Base-by-base conservation (phyloP, 169 alveolate genomes). In the Miamiensis avidus region DNA sequence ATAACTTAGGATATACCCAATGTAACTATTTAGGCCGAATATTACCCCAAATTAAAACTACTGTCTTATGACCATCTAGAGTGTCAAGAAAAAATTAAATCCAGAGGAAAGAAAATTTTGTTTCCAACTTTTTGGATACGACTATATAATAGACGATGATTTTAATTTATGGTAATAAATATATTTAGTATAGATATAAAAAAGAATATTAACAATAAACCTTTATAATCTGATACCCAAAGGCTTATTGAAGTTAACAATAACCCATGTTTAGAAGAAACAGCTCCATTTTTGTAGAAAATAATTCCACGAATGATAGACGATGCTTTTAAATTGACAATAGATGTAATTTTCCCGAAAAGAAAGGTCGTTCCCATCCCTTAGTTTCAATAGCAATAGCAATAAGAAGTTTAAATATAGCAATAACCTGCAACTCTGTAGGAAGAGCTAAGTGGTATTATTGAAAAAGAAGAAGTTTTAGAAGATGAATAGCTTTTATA, bases 111-210 rank as follows among this genome's bases (percentile, higher is more conserved):
- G 91, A 74, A 85, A 84, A 83, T 81, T 83, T 78, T 87, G 92
- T 76, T 88, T 91, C 81, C 91, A 91, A 77, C 88, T 91, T 34
- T 88, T 86, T 77, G 95, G 95, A 6, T 91, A 85, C 88, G 95
- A 91, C 81, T 91, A 84, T 84, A 81, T 88, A 81, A 86, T 91
- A 74, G 95, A 91, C 86, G 92, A 91, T 79, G 65, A 91, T 72
- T 91, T 86, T 87, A 86, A 82, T 75, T 83, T 91, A 72, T 91
- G 84, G 84, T 49, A 49, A 49, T 49, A n/a, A n/a, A n/a, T n/a
- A n/a, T n/a, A n/a, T n/a, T n/a, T n/a, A n/a, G n/a, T 20, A 11
- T 49, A 49, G 4, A 49, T 49, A 4, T 49, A 4, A 11, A 49
- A 49, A 49, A 11, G 4, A 11, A 4, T 49, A 49, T 49, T 49